Evolutionary conservation across 2,329 filamentous ascomycete species (phyloP).

Genomic region (Epichloe bromicola): DNA sequence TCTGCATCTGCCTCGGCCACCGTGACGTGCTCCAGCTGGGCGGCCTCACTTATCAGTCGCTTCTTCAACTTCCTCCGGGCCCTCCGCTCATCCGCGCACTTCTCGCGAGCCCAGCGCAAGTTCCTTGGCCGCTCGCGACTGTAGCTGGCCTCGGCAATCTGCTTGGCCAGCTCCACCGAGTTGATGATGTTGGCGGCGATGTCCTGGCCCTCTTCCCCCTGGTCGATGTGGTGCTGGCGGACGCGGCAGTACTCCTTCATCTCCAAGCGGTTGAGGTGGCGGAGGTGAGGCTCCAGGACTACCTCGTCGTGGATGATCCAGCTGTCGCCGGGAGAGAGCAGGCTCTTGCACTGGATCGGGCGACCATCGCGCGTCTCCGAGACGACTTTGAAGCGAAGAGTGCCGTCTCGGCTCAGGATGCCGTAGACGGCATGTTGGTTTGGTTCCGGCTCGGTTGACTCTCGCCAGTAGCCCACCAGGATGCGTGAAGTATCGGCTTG

Average conservation of each 20-base stretch:
- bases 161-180: background rate
- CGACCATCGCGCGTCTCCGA: background rate
- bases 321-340: background rate
- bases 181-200: background rate
- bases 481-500: background rate
- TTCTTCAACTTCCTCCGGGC: background rate
- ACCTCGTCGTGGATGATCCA: slow-evolving; percentile 2
- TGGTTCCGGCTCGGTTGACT: slow-evolving; percentile 1
- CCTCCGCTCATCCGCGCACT: slow-evolving; percentile 1
- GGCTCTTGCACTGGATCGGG: background rate
- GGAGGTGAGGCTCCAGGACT: slow-evolving; percentile 1
- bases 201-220: background rate
- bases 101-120: slow-evolving; percentile 1
- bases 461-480: slow-evolving; percentile 1
- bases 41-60: background rate
- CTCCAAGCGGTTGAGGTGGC: slow-evolving; percentile 1
- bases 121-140: background rate
- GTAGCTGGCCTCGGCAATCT: background rate
- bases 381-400: slow-evolving; percentile 1
- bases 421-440: slow-evolving; percentile 3
- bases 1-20: background rate
- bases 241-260: slow-evolving; percentile 1
- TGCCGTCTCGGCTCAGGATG: slow-evolving; percentile 1
- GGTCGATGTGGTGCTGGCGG: background rate
- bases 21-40: background rate